Evolutionary conservation across 2,329 filamentous ascomycete species (phyloP).

Genomic region (Ophiostoma sp.): DNA sequence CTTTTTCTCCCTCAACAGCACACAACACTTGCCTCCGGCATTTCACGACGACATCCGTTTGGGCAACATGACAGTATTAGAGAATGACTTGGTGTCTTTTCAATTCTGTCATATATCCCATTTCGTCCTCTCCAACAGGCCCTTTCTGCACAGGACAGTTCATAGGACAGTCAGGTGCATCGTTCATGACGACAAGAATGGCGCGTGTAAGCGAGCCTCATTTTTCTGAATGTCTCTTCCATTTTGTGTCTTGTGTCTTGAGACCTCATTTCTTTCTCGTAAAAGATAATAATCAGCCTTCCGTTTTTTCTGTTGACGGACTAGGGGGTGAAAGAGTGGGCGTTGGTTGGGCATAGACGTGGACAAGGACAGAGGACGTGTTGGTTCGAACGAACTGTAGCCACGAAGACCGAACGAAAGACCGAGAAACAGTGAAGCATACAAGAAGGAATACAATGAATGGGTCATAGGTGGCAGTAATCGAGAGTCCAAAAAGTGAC

Average conservation of each 20-base stretch:
- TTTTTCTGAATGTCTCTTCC: background rate
- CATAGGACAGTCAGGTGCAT: background rate
- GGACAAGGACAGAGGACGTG: background rate
- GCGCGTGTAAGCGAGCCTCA: background rate
- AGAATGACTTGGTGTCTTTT: background rate
- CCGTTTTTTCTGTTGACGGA: background rate
- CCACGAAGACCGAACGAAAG: background rate
- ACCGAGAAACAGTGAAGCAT: background rate
- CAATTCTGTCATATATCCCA: conserved; percentile 2
- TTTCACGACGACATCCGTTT: conserved; percentile 2
- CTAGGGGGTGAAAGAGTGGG: background rate
- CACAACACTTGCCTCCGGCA: conserved; percentile 7
- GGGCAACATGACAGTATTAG: background rate
- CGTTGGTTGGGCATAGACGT: background rate
- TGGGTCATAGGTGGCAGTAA: background rate
- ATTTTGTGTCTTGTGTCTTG: too few relatives aligned
- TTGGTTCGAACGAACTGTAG: background rate
- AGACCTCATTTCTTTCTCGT: background rate
- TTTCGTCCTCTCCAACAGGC: background rate
- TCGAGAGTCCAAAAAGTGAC: conserved; percentile 5
- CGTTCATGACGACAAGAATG: background rate
- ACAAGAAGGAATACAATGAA: background rate
- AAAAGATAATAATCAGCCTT: background rate
- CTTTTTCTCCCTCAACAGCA: background rate
- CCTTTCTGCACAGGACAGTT: background rate